phyloP scores from a whole-genome alignment of 169 alveolate genomes.

The Theileria orientalis region DNA sequence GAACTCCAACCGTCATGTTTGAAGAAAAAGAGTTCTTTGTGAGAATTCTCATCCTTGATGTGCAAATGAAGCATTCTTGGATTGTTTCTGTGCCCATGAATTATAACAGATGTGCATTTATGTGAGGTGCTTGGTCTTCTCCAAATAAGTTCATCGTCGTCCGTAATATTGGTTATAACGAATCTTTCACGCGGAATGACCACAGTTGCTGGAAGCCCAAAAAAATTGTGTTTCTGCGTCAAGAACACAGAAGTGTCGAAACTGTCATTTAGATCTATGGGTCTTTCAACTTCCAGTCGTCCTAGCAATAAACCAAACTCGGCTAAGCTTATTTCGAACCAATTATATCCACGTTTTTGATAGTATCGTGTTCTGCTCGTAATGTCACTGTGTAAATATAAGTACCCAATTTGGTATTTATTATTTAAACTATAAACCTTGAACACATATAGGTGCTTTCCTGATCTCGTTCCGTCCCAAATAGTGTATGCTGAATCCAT shows the following conservation, averaged over 20 bases:
- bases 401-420: background rate
- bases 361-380: background rate
- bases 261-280: background rate
- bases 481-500: background rate
- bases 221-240: background rate
- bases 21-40: background rate
- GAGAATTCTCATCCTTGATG: background rate
- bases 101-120: background rate
- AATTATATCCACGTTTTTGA: too few relatives aligned
- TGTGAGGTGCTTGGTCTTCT: background rate
- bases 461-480: background rate
- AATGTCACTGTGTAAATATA: background rate
- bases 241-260: background rate
- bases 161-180: background rate
- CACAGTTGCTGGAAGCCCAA: slow-evolving; percentile 7
- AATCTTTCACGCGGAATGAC: background rate
- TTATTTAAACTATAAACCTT: background rate
- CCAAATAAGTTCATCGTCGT: background rate
- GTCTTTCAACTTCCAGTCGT: background rate
- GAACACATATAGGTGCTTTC: too few relatives aligned
- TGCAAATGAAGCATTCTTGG: background rate
- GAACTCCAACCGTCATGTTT: background rate
- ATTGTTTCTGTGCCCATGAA: background rate
- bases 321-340: background rate
- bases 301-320: background rate